Percentiles rank a stretch among this genome's conserved stretches.
phyloP scores from a whole-genome alignment of 2,329 filamentous ascomycete genomes.

The Penicillium oxalicum region DNA sequence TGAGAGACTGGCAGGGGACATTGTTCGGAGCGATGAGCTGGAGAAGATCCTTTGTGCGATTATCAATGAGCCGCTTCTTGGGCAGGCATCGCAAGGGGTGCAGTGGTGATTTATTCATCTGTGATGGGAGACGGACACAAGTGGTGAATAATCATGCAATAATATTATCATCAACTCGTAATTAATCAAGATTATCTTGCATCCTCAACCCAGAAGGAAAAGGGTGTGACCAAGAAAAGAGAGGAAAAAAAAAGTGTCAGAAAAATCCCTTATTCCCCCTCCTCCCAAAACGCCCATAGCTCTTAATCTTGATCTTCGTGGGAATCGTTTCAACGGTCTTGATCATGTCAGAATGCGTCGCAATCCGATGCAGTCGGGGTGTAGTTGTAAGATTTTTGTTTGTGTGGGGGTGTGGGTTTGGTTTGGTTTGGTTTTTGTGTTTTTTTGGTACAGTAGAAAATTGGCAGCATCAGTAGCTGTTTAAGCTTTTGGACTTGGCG shows the following conservation, averaged over 20 bases:
- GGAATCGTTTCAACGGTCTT: constrained; percentile 9
- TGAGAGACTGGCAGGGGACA: background rate
- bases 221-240: background rate
- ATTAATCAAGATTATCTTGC: background rate
- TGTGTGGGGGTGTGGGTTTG: too few relatives aligned
- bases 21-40: background rate
- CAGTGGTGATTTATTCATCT: too few relatives aligned
- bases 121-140: too few relatives aligned
- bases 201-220: background rate
- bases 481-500: too few relatives aligned
- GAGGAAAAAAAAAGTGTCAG: background rate
- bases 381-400: too few relatives aligned
- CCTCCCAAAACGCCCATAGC: constrained; percentile 6
- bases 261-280: background rate
- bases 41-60: background rate
- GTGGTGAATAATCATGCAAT: background rate
- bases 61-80: background rate
- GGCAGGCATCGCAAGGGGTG: too few relatives aligned
- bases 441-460: background rate
- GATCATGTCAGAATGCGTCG: background rate
- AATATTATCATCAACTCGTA: background rate
- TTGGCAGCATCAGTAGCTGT: too few relatives aligned
- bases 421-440: background rate
- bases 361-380: too few relatives aligned
- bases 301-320: constrained; percentile 6